Evolutionary conservation across 352 stramenopile genomes (phyloP).

Genomic region (Globisporangium yorkense): DNA sequence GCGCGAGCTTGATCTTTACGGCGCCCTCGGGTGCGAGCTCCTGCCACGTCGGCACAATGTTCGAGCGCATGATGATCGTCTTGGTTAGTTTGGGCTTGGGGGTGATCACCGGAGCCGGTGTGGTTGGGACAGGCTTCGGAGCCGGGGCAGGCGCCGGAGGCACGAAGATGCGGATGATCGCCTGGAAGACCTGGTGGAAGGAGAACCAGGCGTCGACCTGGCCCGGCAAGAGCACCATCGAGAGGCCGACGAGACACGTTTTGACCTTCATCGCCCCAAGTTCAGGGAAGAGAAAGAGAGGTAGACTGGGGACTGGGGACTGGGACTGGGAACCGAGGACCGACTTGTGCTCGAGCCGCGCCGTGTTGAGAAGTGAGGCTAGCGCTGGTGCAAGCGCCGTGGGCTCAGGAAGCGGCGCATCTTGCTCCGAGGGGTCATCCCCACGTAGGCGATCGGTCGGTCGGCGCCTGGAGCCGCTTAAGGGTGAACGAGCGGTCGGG

Average conservation of each 20-base stretch:
- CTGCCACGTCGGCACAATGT: constrained; percentile 4
- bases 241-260: constrained; percentile 1
- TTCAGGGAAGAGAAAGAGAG: too few relatives aligned
- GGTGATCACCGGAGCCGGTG: background rate
- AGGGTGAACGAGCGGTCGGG: too few relatives aligned
- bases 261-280: constrained; percentile 6
- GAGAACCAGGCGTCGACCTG: constrained; percentile 3
- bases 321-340: background rate
- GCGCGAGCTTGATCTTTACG: constrained; percentile 3
- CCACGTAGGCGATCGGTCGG: too few relatives aligned
- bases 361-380: background rate
- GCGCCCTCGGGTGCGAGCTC: constrained; percentile 4
- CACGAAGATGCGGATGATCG: constrained; percentile 1
- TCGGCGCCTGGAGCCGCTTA: too few relatives aligned
- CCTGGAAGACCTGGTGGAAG: background rate
- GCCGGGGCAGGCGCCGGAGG: background rate
- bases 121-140: background rate
- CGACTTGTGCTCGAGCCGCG: background rate
- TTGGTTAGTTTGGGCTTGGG: constrained; percentile 1
- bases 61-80: constrained; percentile 5
- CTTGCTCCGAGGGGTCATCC: background rate
- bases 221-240: background rate
- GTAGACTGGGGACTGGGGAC: too few relatives aligned
- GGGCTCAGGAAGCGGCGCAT: background rate
- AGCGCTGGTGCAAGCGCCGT: too few relatives aligned